Evolutionary conservation across 768 basidiomycete species (phyloP), one percentile per base, ranked within the genome.

Genomic region (Pholiota conissans): DNA sequence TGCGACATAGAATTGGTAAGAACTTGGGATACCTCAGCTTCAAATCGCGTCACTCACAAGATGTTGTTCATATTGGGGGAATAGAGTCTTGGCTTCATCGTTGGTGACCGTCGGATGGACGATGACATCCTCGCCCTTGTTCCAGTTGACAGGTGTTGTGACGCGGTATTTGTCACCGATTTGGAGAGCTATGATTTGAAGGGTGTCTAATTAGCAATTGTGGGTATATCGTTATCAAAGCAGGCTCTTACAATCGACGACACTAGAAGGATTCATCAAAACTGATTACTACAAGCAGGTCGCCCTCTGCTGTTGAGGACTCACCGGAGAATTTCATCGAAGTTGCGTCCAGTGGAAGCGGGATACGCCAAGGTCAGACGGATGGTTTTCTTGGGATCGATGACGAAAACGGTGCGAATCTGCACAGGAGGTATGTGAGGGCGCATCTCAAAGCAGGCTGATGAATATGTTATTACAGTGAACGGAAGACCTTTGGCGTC

Each of bases 381-480:
- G 70, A 99, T 97, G 66, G 85, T 81, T 78, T 97, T 94, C 77
- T 93, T 93, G 40, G 97, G 95, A 76, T 99, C 97, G 67, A 99
- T 93, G 62, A 99, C 78, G 74, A 96, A 99, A 58, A 99, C 97
- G 7, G 94, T 97, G 58, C 97, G 90, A 74, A 99, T 86, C 89
- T 92, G 34, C 2, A 48, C 35, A 46, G 40, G 9, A 5, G 3
- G 56, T 18, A 54, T 29, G 47, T 67, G 22, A 55, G 34, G 20
- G 32, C 8, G 1, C 3, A 26, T n/a, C 7, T 37, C 34, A 5
- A 13, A 49, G 37, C 39, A 56, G 32, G 52, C 34, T 35, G 6
- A 39, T 16, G 50, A 29, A 29, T 29, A 42, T 16, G 50, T 50
- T 62, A 75, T 61, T 61, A 87, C 93, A 49, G 97, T 99, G 80